phyloP scores from a whole-genome alignment of 495 filamentous ascomycete species.

The Penicillium fimorum region DNA sequence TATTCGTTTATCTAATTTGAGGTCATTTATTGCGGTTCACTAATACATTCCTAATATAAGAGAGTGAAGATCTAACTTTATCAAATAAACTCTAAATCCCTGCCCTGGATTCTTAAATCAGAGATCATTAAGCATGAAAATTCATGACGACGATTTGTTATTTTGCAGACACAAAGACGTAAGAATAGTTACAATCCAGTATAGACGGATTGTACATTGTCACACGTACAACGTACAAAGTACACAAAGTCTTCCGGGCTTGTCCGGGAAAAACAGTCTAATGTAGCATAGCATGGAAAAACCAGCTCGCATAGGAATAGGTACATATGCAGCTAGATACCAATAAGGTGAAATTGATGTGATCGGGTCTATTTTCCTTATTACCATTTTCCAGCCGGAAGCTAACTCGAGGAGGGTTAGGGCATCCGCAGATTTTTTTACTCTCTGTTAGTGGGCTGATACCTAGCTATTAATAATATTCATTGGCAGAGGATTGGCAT shows the following conservation, averaged over 20 bases:
- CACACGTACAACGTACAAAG: neutral
- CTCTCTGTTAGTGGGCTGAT: conserved; percentile 11
- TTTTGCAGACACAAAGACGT: neutral
- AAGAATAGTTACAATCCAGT: neutral
- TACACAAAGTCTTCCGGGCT: neutral
- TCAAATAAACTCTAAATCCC: neutral
- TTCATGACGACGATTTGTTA: neutral
- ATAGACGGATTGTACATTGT: neutral
- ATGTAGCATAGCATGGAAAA: neutral
- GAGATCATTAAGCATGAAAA: neutral
- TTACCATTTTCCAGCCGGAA: neutral
- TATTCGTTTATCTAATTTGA: neutral
- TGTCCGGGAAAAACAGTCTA: neutral
- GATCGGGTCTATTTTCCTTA: neutral
- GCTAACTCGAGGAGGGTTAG: conserved; percentile 2
- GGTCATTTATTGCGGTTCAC: neutral
- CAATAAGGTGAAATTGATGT: neutral
- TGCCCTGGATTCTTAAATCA: neutral
- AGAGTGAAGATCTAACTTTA: neutral
- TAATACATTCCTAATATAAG: neutral
- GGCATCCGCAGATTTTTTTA: neutral
- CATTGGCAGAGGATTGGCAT: too few species aligned
- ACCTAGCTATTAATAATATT: neutral
- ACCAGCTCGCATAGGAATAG: neutral
- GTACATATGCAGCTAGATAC: too few species aligned